Evolutionary conservation across 352 stramenopile genomes (phyloP), one percentile per base, ranked within the genome.

Genomic region (Phytophthora rubi): DNA sequence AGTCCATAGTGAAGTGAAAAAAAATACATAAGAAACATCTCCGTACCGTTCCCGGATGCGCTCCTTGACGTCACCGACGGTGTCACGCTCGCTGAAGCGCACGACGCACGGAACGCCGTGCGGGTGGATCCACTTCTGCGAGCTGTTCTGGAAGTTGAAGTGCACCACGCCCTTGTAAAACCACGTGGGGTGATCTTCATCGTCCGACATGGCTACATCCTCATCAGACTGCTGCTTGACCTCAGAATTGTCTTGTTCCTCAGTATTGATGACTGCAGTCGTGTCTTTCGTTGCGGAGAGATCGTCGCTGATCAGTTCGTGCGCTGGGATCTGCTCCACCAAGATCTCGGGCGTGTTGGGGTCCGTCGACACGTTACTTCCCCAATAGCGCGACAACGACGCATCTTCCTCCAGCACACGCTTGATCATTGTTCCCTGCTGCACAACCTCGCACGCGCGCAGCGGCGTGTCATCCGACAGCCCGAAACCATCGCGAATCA

Each of bases 91-190:
- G 18, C 78, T 73, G 62, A 93, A 93, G 33, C 85, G 79, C n/a
- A 91, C 71, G 7, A 93, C 51, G 28, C 86, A 81, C 1, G 89
- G 86, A 7, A 92, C 83, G 10, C 88, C 84, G 28, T 95, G 88
- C 2, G 86, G 77, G 26, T 90, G 77, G 45, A 96, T 95, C 80
- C 81, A 94, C 47, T 84, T 76, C 52, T 83, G 71, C 2, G 76
- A 82, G 39, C 62, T 76, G 39, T 65, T 66, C 49, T 91, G 79
- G 59, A 90, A 94, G 63, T 81, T 86, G 49, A 94, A 96, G 61
- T 96, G 88, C 57, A 88, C 76, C 4, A 94, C 85, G 21, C 83
- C 82, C 33, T 90, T 79, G 45, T 78, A 69, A 45, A 92, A 82
- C 47, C 73, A 80, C 72, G 56, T 1, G 35, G 65, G 57, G 30